Evolutionary conservation across 2,329 filamentous ascomycete species (phyloP).

Genomic region (Capronia coronata): DNA sequence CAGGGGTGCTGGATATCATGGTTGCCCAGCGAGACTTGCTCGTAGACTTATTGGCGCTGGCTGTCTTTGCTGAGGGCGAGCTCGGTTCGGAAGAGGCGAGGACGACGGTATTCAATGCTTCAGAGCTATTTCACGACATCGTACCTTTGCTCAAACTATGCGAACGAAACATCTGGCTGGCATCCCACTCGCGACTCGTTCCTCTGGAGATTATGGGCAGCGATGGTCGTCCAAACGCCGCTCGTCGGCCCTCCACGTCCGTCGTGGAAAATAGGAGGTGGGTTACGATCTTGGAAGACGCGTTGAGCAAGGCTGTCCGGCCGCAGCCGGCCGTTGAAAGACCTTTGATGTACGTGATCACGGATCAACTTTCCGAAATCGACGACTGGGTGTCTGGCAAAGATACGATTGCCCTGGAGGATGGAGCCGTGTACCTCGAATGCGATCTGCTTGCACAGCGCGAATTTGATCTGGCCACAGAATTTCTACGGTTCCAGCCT

Average conservation of each 20-base stretch:
- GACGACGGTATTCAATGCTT: slow-evolving; percentile 56
- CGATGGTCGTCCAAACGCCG: slow-evolving; percentile 27
- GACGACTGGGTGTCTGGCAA: slow-evolving; percentile 44
- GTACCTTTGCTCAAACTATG: slow-evolving; percentile 65
- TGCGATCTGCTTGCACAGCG: slow-evolving; percentile 62
- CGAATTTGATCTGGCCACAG: slow-evolving; percentile 57
- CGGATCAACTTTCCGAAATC: slow-evolving; percentile 40
- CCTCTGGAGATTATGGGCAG: slow-evolving; percentile 28
- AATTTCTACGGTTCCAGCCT: slow-evolving; percentile 61
- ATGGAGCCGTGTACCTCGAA: slow-evolving; percentile 60
- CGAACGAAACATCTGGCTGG: slow-evolving; percentile 62
- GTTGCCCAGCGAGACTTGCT: slow-evolving; percentile 66
- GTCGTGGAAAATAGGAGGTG: slow-evolving; percentile 28
- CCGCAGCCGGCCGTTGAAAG: slow-evolving; percentile 37
- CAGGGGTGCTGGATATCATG: slow-evolving; percentile 71
- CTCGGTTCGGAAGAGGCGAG: slow-evolving; percentile 64
- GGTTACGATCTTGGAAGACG: slow-evolving; percentile 39
- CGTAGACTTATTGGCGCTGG: slow-evolving; percentile 72
- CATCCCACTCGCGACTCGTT: slow-evolving; percentile 38
- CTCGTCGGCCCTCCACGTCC: slow-evolving; percentile 28
- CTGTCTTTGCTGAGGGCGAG: slow-evolving; percentile 81
- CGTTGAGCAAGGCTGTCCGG: slow-evolving; percentile 41
- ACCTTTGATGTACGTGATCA: slow-evolving; percentile 40
- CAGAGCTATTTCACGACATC: slow-evolving; percentile 55
- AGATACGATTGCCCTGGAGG: slow-evolving; percentile 48